Evolutionary conservation across 2,329 filamentous ascomycete species (phyloP).

Genomic region (Xylariaceae sp.): DNA sequence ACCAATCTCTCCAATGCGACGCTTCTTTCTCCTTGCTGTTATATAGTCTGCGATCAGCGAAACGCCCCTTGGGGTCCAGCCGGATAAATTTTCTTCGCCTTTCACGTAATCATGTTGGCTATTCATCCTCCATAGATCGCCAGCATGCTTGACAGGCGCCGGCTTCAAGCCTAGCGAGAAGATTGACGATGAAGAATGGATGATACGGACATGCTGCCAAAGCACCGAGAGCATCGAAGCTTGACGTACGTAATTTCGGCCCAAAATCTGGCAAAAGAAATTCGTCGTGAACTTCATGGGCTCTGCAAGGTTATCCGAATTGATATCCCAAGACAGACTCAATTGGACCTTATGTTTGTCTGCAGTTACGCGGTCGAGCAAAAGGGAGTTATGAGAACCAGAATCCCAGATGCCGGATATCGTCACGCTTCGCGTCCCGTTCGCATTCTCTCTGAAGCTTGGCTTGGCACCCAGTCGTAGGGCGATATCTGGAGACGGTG

Average conservation of each 20-base stretch:
- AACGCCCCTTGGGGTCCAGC: constrained; percentile 86
- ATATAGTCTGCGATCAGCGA: constrained; percentile 90
- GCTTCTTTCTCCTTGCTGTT: constrained; percentile 65
- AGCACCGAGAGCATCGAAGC: constrained; percentile 82
- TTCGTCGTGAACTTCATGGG: constrained; percentile 84
- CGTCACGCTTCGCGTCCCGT: constrained; percentile 83
- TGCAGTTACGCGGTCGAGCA: constrained; percentile 89
- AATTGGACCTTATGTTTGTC: constrained; percentile 91
- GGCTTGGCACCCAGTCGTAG: constrained; percentile 76
- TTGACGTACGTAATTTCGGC: constrained; percentile 78
- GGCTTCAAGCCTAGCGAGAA: constrained; percentile 86
- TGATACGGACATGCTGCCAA: constrained; percentile 79
- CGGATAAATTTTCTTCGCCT: constrained; percentile 80
- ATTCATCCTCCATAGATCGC: constrained; percentile 94
- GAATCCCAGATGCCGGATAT: constrained; percentile 96
- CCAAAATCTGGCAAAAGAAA: constrained; percentile 76
- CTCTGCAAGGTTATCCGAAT: constrained; percentile 76
- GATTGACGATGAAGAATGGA: constrained; percentile 80
- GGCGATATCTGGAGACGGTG: constrained; percentile 67
- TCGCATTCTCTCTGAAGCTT: constrained; percentile 76
- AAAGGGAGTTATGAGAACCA: constrained; percentile 82
- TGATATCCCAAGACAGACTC: constrained; percentile 79
- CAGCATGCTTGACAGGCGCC: constrained; percentile 82
- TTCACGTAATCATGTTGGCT: constrained; percentile 95
- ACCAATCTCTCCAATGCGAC: constrained; percentile 75